These are phyloP conservation scores for Leucaena leucocephala DNA, from an alignment of 306 rosid species.

Conservation along the genomic window DNA sequence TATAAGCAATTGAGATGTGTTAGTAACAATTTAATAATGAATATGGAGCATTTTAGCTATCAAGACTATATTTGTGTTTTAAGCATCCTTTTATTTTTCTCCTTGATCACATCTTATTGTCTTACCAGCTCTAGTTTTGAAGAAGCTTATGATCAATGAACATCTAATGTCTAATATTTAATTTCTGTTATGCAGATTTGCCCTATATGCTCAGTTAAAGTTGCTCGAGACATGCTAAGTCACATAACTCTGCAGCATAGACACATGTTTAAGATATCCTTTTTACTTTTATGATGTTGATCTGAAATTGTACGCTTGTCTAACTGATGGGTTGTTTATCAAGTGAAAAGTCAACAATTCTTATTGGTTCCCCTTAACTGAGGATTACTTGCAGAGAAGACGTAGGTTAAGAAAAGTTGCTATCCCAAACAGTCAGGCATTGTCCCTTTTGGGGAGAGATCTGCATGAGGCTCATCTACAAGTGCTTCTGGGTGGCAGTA, in stretches of 20 bases:
- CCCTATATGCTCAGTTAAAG: slow-evolving; percentile 90
- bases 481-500: slow-evolving; percentile 67
- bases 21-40: background rate
- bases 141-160: background rate
- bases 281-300: slow-evolving; percentile 23
- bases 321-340: slow-evolving; percentile 19
- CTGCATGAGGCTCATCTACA: slow-evolving; percentile 98
- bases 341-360: background rate
- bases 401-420: slow-evolving; percentile 88
- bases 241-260: slow-evolving; percentile 95
- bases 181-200: slow-evolving; percentile 68
- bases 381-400: slow-evolving; percentile 81
- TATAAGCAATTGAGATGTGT: background rate
- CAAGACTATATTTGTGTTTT: background rate
- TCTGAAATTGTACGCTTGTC: slow-evolving; percentile 4
- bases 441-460: slow-evolving; percentile 77
- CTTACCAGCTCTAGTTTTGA: background rate
- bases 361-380: slow-evolving; percentile 59
- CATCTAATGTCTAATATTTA: slow-evolving; percentile 2
- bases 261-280: slow-evolving; percentile 96
- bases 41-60: background rate
- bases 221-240: slow-evolving; percentile 82
- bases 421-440: slow-evolving; percentile 71
- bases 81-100: background rate
- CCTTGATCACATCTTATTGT: background rate